phyloP scores from a whole-genome alignment of 768 basidiomycete species.

The Porpolomopsis calyptriformis region DNA sequence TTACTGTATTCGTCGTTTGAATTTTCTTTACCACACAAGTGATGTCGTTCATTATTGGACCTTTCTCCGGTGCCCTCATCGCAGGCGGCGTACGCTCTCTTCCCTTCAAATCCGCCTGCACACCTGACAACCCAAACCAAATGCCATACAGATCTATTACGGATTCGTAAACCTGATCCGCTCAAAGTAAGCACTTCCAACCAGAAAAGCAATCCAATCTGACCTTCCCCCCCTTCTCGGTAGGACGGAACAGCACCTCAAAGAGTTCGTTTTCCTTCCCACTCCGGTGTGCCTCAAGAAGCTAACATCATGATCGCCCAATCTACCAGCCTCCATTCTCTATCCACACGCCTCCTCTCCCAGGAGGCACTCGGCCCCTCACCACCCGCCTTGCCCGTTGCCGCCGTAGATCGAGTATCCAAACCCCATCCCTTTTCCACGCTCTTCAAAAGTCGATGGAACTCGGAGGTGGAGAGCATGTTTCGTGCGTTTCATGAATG shows the following conservation, averaged over 20 bases:
- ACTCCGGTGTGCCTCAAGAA: not conserved
- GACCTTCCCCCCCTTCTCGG: not conserved
- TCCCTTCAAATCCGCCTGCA: not conserved
- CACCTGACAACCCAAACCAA: not conserved
- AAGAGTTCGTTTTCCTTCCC: constrained; percentile 36
- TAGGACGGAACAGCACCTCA: constrained; percentile 45
- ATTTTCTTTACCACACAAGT: not conserved
- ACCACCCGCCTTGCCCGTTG: constrained; percentile 43
- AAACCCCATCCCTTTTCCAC: constrained; percentile 33
- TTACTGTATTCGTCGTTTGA: too few relatives aligned
- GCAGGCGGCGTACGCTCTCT: constrained; percentile 48
- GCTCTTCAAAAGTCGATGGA: constrained; percentile 48
- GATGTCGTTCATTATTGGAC: constrained; percentile 57
- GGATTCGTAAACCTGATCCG: constrained; percentile 59
- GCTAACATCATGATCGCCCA: not conserved
- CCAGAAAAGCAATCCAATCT: constrained; percentile 1
- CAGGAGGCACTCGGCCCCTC: constrained; percentile 26
- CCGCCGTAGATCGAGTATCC: constrained; percentile 42
- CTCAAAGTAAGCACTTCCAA: constrained; percentile 31
- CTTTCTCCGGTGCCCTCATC: constrained; percentile 59
- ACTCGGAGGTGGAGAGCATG: constrained; percentile 39
- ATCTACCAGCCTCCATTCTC: constrained; percentile 32
- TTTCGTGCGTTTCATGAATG: constrained; percentile 34
- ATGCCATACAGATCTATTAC: constrained; percentile 45
- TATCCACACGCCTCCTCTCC: constrained; percentile 42